Evolutionary conservation across 73 alveolate genomes (phyloP).

Genomic region (Paramecium sonneborni): DNA sequence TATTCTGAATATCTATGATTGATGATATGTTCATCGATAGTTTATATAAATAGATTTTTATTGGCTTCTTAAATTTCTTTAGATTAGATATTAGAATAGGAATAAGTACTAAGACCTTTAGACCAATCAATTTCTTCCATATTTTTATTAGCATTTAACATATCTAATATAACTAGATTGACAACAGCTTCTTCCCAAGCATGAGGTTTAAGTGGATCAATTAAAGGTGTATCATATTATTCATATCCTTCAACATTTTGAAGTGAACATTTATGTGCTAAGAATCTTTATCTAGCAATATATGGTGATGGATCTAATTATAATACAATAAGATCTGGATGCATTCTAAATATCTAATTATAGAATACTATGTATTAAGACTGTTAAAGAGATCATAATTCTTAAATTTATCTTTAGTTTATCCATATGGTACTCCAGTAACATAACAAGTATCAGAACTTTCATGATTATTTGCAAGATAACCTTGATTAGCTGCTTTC

Average conservation of each 20-base stretch:
- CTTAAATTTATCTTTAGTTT: slow-evolving; percentile 29
- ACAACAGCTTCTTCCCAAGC: slow-evolving; percentile 93
- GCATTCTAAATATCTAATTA: neutral
- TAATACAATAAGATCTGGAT: slow-evolving; percentile 58
- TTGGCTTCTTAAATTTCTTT: slow-evolving; percentile 75
- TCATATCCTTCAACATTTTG: slow-evolving; percentile 64
- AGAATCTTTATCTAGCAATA: slow-evolving; percentile 64
- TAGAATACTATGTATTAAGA: neutral
- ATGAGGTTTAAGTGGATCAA: slow-evolving; percentile 81
- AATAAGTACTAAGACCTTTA: slow-evolving; percentile 77
- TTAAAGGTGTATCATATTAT: slow-evolving; percentile 39
- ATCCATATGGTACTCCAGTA: slow-evolving; percentile 64
- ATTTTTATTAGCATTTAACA: slow-evolving; percentile 78
- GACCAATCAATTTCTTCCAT: slow-evolving; percentile 81
- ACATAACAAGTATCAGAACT: slow-evolving; percentile 48
- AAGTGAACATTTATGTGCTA: slow-evolving; percentile 64
- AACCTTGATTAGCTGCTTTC: slow-evolving; percentile 40
- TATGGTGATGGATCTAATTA: slow-evolving; percentile 66
- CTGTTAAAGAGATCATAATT: slow-evolving; percentile 56
- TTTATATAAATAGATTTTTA: slow-evolving; percentile 75
- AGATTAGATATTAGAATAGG: slow-evolving; percentile 81
- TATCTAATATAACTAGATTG: slow-evolving; percentile 82
- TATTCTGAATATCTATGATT: slow-evolving; percentile 83
- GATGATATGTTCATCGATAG: slow-evolving; percentile 85
- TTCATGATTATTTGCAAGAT: slow-evolving; percentile 21